Percentiles rank a stretch among this genome's conserved stretches.
Conservation (phyloP, 805 yeast species). For the Cyberlindnera misumaiensis region DNA sequence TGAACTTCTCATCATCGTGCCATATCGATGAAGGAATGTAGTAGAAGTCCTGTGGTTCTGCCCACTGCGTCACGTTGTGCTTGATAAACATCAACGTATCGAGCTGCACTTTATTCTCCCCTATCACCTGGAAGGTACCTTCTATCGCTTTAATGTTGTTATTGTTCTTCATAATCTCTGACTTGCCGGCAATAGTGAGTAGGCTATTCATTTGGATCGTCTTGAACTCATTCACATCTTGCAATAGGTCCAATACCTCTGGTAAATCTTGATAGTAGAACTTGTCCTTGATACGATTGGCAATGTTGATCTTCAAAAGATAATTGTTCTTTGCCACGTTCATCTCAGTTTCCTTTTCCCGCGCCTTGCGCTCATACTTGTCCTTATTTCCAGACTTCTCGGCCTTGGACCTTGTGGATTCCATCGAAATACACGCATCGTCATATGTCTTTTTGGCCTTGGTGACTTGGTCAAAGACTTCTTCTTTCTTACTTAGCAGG, state of each 20-base stretch:
- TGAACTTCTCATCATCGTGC: conserved; percentile 89
- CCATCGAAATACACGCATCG: conserved; percentile 72
- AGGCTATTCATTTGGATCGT: conserved; percentile 65
- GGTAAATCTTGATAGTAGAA: conserved; percentile 91
- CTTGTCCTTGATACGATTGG: conserved; percentile 89
- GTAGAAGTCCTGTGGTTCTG: conserved; percentile 78
- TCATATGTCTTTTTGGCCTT: conserved; percentile 68
- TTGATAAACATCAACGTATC: conserved; percentile 90
- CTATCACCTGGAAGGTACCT: conserved; percentile 47
- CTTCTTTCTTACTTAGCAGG: conserved; percentile 35
- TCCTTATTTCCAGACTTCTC: conserved; percentile 52
- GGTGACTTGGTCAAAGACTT: conserved; percentile 25
- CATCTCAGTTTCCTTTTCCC: conserved; percentile 72
- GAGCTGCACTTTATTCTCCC: conserved; percentile 62
- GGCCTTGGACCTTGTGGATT: conserved; percentile 66
- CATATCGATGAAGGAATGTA: conserved; percentile 88
- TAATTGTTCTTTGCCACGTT: conserved; percentile 81
- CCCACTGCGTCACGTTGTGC: conserved; percentile 72
- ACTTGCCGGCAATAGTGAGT: conserved; percentile 48
- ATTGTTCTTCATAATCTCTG: conserved; percentile 53
- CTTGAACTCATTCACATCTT: conserved; percentile 75
- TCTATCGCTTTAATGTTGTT: conserved; percentile 37
- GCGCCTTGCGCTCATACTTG: conserved; percentile 39
- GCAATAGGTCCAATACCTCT: conserved; percentile 77
- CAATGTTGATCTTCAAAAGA: conserved; percentile 70